Conservation (phyloP, 164 flowering plant genomes). For the Vitis labrusca region DNA sequence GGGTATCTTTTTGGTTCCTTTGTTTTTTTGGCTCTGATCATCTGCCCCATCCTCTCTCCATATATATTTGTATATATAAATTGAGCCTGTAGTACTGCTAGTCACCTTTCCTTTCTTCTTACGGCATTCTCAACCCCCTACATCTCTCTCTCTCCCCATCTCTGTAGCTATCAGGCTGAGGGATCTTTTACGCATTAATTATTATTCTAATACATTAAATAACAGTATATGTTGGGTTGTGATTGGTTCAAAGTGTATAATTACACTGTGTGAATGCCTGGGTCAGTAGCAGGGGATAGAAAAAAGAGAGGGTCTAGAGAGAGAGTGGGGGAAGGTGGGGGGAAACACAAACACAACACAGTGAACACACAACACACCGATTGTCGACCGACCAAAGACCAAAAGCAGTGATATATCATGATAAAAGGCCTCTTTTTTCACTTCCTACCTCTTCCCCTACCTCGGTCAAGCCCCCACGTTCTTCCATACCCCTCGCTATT, state of each 20-base stretch:
- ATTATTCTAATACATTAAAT: slow-evolving; percentile 3
- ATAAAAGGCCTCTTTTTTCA: slow-evolving; percentile 35
- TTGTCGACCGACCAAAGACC: slow-evolving; percentile 77
- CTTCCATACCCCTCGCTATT: slow-evolving; percentile 40
- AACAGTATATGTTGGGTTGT: slow-evolving; percentile 20
- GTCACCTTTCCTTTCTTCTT: slow-evolving; percentile 70
- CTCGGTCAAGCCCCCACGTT: slow-evolving; percentile 67
- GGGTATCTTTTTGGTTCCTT: slow-evolving; percentile 31
- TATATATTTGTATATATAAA: slow-evolving; percentile 5
- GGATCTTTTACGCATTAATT: slow-evolving; percentile 3
- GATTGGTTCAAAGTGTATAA: slow-evolving; percentile 44
- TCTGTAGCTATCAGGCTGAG: slow-evolving; percentile 22
- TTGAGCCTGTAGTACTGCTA: slow-evolving; percentile 26
- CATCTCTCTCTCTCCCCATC: slow-evolving; percentile 6
- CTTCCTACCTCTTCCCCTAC: slow-evolving; percentile 7
- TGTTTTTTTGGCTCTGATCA: slow-evolving; percentile 6
- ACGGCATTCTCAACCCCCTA: slow-evolving; percentile 57
- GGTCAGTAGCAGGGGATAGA: slow-evolving; percentile 7
- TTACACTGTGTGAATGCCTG: slow-evolving; percentile 35
- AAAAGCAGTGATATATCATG: slow-evolving; percentile 38
- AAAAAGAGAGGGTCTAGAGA: slow-evolving; percentile 13
- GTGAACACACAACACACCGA: slow-evolving; percentile 51
- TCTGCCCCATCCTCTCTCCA: neutral
- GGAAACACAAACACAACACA: slow-evolving; percentile 40
- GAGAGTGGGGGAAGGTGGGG: slow-evolving; percentile 17